Evolutionary conservation across 202 grass and related monocot species (phyloP).

Genomic region (Elaeis oleifera): DNA sequence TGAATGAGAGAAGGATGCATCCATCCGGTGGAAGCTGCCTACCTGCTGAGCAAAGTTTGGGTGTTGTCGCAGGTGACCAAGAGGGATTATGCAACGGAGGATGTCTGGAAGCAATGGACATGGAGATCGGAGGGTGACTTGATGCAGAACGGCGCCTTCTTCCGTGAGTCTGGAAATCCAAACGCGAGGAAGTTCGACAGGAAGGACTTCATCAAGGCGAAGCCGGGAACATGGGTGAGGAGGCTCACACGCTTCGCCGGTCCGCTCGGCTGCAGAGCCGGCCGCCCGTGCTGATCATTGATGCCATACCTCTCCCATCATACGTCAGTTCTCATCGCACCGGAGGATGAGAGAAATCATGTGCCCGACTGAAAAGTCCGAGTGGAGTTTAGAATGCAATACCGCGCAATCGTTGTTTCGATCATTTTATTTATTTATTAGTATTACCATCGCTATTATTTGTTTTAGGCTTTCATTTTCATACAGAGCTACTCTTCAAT

Average conservation of each 20-base stretch:
- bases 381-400: no score
- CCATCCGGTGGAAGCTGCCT: not conserved
- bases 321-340: no score
- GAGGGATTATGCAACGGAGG: conserved; percentile 39
- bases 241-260: conserved; percentile 45
- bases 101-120: conserved; percentile 63
- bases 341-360: no score
- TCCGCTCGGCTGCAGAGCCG: conserved; percentile 28
- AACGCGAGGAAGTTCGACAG: conserved; percentile 2
- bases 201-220: conserved; percentile 48
- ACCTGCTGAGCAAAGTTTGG: no score
- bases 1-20: not conserved
- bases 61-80: conserved; percentile 40
- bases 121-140: conserved; percentile 79
- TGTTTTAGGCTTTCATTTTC: no score
- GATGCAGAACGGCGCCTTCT: conserved; percentile 61
- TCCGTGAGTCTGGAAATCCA: conserved; percentile 48
- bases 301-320: no score
- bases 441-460: no score
- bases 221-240: conserved; percentile 26
- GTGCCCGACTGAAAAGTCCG: no score
- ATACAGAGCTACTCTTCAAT: no score
- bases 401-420: no score
- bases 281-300: conserved; percentile 27
- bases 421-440: no score